Evolutionary conservation across 129 eudicot genomes (phyloP).

Genomic region (Saposhnikovia divaricata): DNA sequence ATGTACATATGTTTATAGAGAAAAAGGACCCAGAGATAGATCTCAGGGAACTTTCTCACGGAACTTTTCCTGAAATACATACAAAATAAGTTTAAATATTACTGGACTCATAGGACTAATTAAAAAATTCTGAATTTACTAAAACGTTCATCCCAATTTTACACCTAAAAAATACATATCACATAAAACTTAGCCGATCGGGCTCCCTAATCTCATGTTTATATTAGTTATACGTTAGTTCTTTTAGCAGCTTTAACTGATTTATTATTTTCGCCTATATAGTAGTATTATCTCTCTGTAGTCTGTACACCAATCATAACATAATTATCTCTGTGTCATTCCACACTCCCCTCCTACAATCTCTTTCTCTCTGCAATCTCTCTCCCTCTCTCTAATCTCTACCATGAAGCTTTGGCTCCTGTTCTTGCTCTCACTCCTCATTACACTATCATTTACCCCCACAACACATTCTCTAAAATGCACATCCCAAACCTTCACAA

Average conservation of each 20-base stretch:
- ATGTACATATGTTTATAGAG: too few species aligned
- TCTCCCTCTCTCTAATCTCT: background rate
- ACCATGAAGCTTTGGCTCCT: background rate
- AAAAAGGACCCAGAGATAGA: too few species aligned
- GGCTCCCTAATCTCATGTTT: too few species aligned
- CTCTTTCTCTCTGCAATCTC: background rate
- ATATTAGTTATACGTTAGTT: too few species aligned
- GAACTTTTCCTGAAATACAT: too few species aligned
- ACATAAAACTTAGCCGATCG: too few species aligned
- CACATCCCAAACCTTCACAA: conserved; percentile 31
- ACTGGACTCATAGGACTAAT: too few species aligned
- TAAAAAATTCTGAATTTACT: too few species aligned
- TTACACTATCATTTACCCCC: background rate
- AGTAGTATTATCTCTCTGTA: background rate
- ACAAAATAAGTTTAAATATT: too few species aligned
- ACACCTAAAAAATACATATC: too few species aligned
- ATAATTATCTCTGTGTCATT: background rate
- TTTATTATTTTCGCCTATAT: background rate
- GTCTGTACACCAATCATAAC: background rate
- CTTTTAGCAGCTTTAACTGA: background rate
- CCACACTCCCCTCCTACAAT: background rate
- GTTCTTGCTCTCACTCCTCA: conserved; percentile 1
- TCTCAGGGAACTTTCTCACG: too few species aligned
- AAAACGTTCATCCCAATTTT: too few species aligned
- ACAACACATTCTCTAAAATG: conserved; percentile 35